These are phyloP conservation scores for Pelargonium fulgidum DNA, from an alignment of 441 rosid genomes.

Conservation along the genomic window DNA sequence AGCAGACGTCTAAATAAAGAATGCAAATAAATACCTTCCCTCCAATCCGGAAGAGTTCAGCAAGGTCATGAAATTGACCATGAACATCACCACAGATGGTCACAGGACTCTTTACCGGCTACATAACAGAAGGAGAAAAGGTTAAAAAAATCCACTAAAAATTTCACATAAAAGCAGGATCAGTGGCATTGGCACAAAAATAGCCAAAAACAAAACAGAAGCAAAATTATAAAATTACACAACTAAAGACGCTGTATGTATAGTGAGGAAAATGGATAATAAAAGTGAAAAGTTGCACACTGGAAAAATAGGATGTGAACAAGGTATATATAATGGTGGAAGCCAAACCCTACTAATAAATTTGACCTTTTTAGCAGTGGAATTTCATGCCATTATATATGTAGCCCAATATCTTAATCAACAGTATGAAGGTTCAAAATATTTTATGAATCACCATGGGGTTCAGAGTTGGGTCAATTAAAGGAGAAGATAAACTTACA, in stretches of 20 bases:
- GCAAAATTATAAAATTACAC: background rate
- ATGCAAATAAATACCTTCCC: conserved; percentile 51
- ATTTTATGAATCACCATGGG: background rate
- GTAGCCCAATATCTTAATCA: background rate
- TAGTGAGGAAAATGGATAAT: background rate
- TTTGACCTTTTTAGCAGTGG: no score
- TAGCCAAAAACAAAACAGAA: background rate
- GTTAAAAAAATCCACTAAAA: background rate
- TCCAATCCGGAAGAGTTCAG: conserved; percentile 48
- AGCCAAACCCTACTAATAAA: background rate
- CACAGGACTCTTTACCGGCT: conserved; percentile 91
- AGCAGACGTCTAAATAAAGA: no score
- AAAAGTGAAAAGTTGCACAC: no score
- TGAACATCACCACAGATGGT: conserved; percentile 92
- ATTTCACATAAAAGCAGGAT: background rate
- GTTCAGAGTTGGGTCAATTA: background rate
- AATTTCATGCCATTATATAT: no score
- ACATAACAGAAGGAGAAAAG: conserved; percentile 20
- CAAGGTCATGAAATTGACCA: conserved; percentile 92
- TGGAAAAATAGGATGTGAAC: no score
- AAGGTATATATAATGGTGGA: background rate
- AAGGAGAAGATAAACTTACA: background rate
- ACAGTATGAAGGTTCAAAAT: background rate
- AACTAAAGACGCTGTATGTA: background rate
- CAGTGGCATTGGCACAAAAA: background rate